A percentile compares a stretch with the other conserved stretches of the same genome.
Evolutionary conservation across 2,329 filamentous ascomycete genomes (phyloP).

Genomic region (Karstenula rhodostoma): DNA sequence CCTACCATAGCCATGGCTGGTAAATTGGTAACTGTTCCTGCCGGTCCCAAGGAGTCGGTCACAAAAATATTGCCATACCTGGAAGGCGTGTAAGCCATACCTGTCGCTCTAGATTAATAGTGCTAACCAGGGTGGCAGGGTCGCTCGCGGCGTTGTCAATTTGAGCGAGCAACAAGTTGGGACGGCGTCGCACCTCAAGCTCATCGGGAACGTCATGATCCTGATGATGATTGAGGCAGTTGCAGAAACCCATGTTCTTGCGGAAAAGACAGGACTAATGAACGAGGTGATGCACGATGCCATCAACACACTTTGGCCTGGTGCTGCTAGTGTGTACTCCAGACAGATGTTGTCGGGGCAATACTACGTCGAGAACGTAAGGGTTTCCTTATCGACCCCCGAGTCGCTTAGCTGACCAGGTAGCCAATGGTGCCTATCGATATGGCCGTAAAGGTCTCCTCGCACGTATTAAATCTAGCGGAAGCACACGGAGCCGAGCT

Average conservation of each 20-base stretch:
- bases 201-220: conserved; percentile 18
- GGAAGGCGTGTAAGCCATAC: conserved; percentile 14
- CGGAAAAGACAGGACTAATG: conserved; percentile 13
- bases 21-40: conserved; percentile 10
- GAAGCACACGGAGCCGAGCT: conserved; percentile 10
- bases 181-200: conserved; percentile 14
- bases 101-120: background rate
- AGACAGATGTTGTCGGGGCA: conserved; percentile 21
- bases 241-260: conserved; percentile 16
- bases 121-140: background rate
- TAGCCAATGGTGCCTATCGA: conserved; percentile 14
- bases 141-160: conserved; percentile 11
- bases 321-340: conserved; percentile 9
- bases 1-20: conserved; percentile 14
- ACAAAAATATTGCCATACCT: conserved; percentile 14
- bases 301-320: conserved; percentile 10
- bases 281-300: conserved; percentile 8
- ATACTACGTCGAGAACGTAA: conserved; percentile 25
- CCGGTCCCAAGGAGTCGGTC: conserved; percentile 9
- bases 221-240: conserved; percentile 14
- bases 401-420: background rate
- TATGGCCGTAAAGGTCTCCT: conserved; percentile 12
- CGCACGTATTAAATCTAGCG: conserved; percentile 9
- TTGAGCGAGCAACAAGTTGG: conserved; percentile 15
- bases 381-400: background rate